Evolutionary conservation across 2,329 filamentous ascomycete species (phyloP).

Genomic region (Aspergillus terreus): DNA sequence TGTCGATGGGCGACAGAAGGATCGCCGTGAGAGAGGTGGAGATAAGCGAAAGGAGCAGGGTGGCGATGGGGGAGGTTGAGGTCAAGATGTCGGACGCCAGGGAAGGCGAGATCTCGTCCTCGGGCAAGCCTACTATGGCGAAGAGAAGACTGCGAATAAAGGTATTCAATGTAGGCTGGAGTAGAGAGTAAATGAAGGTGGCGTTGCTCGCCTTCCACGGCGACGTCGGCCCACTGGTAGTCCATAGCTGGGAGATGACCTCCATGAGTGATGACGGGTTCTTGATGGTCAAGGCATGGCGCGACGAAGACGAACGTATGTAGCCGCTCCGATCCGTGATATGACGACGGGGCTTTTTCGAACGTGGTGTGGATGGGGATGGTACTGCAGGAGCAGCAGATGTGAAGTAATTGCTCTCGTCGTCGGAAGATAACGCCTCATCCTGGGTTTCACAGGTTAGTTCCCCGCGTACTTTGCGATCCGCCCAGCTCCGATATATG

Average conservation of each 20-base stretch:
- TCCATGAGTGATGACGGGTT: slow-evolving; percentile 79
- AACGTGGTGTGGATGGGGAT: slow-evolving; percentile 39
- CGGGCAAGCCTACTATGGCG: slow-evolving; percentile 84
- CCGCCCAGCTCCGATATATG: background rate
- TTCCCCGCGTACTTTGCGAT: background rate
- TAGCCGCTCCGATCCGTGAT: slow-evolving; percentile 46
- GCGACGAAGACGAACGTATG: slow-evolving; percentile 38
- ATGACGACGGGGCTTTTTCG: slow-evolving; percentile 34
- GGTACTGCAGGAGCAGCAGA: slow-evolving; percentile 49
- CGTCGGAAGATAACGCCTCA: slow-evolving; percentile 55
- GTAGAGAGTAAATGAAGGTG: slow-evolving; percentile 84
- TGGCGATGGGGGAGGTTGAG: slow-evolving; percentile 76
- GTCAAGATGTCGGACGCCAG: slow-evolving; percentile 70
- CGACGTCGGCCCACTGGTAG: slow-evolving; percentile 82
- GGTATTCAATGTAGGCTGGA: slow-evolving; percentile 82
- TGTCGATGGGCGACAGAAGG: slow-evolving; percentile 79
- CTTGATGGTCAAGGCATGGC: slow-evolving; percentile 66
- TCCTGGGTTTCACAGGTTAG: slow-evolving; percentile 11
- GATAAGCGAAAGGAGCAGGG: slow-evolving; percentile 67
- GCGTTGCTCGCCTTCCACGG: slow-evolving; percentile 93
- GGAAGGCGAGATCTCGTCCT: slow-evolving; percentile 57
- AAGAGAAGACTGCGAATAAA: slow-evolving; percentile 90
- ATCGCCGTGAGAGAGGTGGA: slow-evolving; percentile 70
- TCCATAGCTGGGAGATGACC: slow-evolving; percentile 82
- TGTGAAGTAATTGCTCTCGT: slow-evolving; percentile 83